Evolutionary conservation across 2,329 filamentous ascomycete genomes (phyloP), one percentile per base, ranked within the genome.

Genomic region (Neurospora crassa): DNA sequence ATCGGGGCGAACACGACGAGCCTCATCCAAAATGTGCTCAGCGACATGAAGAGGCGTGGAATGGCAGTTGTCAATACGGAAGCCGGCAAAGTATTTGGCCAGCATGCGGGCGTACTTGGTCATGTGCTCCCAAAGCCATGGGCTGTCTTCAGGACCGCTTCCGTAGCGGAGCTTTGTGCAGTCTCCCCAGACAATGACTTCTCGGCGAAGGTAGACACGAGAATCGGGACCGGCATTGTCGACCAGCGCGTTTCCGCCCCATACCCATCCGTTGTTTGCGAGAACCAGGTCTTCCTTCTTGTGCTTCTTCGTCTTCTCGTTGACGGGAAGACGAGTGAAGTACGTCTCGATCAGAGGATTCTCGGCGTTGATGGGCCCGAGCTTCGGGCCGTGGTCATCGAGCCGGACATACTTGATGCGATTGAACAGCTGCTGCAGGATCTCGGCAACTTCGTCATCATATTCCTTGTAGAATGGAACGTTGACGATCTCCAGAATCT

Each of bases 191-290:
- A 97, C 92, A 75, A 99, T 98, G 73, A 99, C 93, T 80, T 99
- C 94, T 75, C 96, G 89, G 69, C 93, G 89, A n/a, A 99, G 87
- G 78, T 99, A 99, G n/a, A 95, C 94, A 71, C 91, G 90, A 10
- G 95, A 97, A 67, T 92, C 85, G 0, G 94, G 91, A 0, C 96
- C 96, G 40, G 96, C 96, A 78, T 98, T 96, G 82, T 99, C 96
- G 63, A 93, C 87, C 81, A 98, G 87, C 1, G 96, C 95, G 81
- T 98, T 96, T 6, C 95, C 95, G 72, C 93, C 95, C 96, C 96
- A 99, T 10, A 99, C 94, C 96, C 96, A 99, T 63, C 96, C 96
- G 78, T 99, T 99, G 82, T 98, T 98, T 53, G 91, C 94, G 69
- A 99, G 83, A 2, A 93, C 92, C 67, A 97, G 85, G 63, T 94